Conservation (phyloP, 495 filamentous ascomycete genomes). For the Lophiotrema nucula region DNA sequence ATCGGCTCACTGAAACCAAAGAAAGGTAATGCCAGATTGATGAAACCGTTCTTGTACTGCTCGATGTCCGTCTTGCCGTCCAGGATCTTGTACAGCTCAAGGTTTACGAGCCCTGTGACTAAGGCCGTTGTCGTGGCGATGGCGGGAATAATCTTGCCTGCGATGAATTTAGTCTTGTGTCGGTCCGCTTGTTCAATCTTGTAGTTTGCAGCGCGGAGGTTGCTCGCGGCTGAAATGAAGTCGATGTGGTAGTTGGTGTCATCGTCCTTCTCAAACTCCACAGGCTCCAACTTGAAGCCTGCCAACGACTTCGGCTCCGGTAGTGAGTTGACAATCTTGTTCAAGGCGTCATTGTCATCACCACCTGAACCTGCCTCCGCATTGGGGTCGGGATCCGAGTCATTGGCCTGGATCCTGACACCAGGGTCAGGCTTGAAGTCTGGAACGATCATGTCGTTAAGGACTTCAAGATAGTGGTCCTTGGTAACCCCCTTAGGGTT, state of each 20-base stretch:
- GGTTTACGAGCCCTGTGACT: slow-evolving; percentile 86
- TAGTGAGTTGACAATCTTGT: slow-evolving; percentile 62
- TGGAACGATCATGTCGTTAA: slow-evolving; percentile 92
- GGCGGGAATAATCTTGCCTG: slow-evolving; percentile 98
- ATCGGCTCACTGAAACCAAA: slow-evolving; percentile 98
- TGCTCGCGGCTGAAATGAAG: slow-evolving; percentile 97
- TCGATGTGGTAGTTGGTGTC: slow-evolving; percentile 98
- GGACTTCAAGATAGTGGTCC: slow-evolving; percentile 68
- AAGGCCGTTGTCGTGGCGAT: slow-evolving; percentile 97
- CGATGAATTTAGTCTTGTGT: slow-evolving; percentile 99
- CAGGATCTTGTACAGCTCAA: slow-evolving; percentile 95
- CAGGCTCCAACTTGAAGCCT: slow-evolving; percentile 82
- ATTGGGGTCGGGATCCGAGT: slow-evolving; percentile 94
- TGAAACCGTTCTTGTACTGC: slow-evolving; percentile 98
- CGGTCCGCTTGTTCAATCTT: slow-evolving; percentile 86
- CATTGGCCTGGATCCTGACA: slow-evolving; percentile 95
- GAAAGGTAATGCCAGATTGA: slow-evolving; percentile 96
- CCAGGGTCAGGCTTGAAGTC: slow-evolving; percentile 89
- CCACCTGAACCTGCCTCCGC: slow-evolving; percentile 52
- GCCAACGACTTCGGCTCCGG: slow-evolving; percentile 77
- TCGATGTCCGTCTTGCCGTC: slow-evolving; percentile 94
- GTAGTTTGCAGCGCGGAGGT: slow-evolving; percentile 96
- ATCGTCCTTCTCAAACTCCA: slow-evolving; percentile 99
- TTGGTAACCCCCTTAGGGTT: slow-evolving; percentile 70
- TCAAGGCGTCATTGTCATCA: slow-evolving; percentile 70